Evolutionary conservation across 805 yeast genomes (phyloP).

Genomic region (Candida boleticola): DNA sequence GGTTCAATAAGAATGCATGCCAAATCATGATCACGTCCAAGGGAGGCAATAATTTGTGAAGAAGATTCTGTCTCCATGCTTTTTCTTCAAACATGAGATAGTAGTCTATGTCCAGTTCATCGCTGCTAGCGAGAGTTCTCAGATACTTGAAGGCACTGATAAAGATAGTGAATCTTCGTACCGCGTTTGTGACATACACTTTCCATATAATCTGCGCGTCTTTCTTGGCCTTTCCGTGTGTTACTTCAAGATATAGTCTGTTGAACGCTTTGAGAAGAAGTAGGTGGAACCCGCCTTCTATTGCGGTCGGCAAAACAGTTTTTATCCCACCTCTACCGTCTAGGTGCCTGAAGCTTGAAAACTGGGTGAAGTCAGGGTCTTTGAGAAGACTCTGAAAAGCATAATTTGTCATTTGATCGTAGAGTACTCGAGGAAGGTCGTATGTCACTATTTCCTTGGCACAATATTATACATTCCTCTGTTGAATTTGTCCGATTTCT

Average conservation of each 20-base stretch:
- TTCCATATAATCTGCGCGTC: constrained; percentile 19
- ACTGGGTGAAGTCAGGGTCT: not conserved
- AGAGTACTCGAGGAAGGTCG: too few relatives aligned
- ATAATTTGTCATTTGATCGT: not conserved
- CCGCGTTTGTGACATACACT: constrained; percentile 20
- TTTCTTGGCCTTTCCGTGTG: not conserved
- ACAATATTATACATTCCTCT: too few relatives aligned
- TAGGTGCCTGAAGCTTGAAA: not conserved
- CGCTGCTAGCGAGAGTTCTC: not conserved
- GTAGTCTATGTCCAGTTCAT: not conserved
- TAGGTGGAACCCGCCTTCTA: constrained; percentile 1
- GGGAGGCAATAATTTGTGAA: constrained; percentile 14
- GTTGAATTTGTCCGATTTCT: not conserved
- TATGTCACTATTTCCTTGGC: too few relatives aligned
- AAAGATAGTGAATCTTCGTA: constrained; percentile 19
- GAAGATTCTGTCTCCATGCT: not conserved
- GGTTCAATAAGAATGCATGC: constrained; percentile 21
- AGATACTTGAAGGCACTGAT: constrained; percentile 13
- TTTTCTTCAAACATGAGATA: not conserved
- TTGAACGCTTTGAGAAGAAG: not conserved
- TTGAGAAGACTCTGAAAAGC: not conserved
- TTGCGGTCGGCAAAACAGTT: not conserved
- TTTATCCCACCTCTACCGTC: not conserved
- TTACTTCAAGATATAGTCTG: not conserved
- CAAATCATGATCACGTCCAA: constrained; percentile 21